phyloP scores from a whole-genome alignment of 805 yeast genomes.

The Saccharomycopsis sp. region DNA sequence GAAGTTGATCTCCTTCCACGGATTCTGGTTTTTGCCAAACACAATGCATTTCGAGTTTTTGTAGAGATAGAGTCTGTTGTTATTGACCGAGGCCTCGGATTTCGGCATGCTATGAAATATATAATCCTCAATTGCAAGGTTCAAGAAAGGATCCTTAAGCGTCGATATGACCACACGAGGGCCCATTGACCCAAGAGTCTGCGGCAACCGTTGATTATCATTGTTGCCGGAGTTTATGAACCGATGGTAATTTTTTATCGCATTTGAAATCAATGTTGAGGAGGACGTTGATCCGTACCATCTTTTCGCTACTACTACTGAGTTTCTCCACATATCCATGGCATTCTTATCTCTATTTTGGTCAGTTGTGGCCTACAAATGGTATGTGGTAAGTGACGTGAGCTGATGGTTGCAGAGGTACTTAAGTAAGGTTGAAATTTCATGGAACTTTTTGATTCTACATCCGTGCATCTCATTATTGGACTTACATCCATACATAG shows the following conservation, averaged over 20 bases:
- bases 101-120: conserved; percentile 61
- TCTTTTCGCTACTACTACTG: neutral
- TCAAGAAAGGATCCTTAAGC: conserved; percentile 60
- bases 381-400: no score
- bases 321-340: neutral
- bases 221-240: neutral
- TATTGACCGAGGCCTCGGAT: conserved; percentile 18
- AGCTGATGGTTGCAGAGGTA: no score
- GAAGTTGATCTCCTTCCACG: conserved; percentile 80
- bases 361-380: no score
- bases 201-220: neutral
- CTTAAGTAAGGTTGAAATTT: no score
- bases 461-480: neutral
- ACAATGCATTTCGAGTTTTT: conserved; percentile 82
- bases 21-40: conserved; percentile 92
- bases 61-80: conserved; percentile 59
- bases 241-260: neutral
- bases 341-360: neutral
- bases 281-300: neutral
- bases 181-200: neutral
- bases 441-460: neutral
- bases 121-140: conserved; percentile 77
- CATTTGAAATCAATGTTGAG: neutral
- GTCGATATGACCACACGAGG: conserved; percentile 44
- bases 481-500: neutral